These are phyloP conservation scores for Phytophthora cactorum DNA, from an alignment of 352 stramenopile genomes.

Conservation along the genomic window DNA sequence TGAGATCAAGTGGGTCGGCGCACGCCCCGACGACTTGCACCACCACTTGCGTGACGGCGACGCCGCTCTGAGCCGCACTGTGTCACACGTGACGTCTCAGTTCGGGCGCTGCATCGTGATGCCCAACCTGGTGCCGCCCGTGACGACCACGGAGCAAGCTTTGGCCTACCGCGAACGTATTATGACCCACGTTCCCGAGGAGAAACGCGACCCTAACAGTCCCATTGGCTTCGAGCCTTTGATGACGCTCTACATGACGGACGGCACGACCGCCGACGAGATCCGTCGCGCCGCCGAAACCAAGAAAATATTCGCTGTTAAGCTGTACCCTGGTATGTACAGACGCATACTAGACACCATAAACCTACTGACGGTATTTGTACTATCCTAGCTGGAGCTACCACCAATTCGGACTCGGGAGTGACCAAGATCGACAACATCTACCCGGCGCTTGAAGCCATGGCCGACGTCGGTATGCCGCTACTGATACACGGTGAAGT, in stretches of 20 bases:
- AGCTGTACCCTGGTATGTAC: conserved; percentile 95
- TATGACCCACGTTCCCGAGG: conserved; percentile 78
- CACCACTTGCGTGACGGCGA: conserved; percentile 96
- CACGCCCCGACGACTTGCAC: conserved; percentile 96
- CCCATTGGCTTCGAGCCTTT: conserved; percentile 89
- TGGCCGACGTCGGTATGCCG: conserved; percentile 90
- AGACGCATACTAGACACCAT: neutral
- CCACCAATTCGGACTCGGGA: conserved; percentile 98
- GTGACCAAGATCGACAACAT: conserved; percentile 97
- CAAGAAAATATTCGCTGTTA: conserved; percentile 94
- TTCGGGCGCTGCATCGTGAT: conserved; percentile 96
- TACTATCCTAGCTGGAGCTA: conserved; percentile 88
- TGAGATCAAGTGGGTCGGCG: conserved; percentile 47
- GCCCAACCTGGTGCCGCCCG: conserved; percentile 98
- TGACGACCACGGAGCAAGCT: conserved; percentile 95
- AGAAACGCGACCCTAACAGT: conserved; percentile 35
- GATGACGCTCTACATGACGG: conserved; percentile 99
- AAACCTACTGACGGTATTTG: conserved; percentile 7
- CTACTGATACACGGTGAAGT: conserved; percentile 98
- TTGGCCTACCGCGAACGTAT: conserved; percentile 97
- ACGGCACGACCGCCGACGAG: conserved; percentile 96
- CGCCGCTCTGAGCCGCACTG: conserved; percentile 78
- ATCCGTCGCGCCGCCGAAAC: conserved; percentile 92
- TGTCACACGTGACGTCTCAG: conserved; percentile 80
- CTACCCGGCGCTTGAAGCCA: conserved; percentile 83